A percentile compares a stretch with the other conserved stretches of the same genome.
Conservation (phyloP, 2,329 filamentous ascomycete species). For the Fusarium sp. region DNA sequence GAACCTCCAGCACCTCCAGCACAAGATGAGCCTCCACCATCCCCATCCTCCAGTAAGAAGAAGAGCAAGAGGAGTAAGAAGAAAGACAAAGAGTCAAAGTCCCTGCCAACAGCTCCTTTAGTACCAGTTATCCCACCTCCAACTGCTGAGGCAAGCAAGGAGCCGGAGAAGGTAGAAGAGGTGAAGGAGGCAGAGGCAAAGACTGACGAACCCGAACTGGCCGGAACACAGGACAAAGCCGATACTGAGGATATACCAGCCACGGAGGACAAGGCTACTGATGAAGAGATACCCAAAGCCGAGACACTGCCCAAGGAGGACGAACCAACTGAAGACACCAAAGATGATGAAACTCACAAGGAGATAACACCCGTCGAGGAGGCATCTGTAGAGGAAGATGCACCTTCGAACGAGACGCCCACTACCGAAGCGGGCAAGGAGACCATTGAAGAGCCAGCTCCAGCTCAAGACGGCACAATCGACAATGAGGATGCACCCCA, state of each 20-base stretch:
- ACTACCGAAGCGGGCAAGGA: slow-evolving; percentile 11
- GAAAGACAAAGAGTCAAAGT: slow-evolving; percentile 22
- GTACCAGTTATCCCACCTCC: slow-evolving; percentile 9
- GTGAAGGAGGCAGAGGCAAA: slow-evolving; percentile 30
- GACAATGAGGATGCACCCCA: slow-evolving; percentile 4
- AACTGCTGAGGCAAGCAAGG: slow-evolving; percentile 23
- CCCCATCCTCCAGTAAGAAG: slow-evolving; percentile 28
- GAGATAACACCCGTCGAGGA: slow-evolving; percentile 24
- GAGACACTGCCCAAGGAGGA: slow-evolving; percentile 18
- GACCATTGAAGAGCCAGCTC: slow-evolving; percentile 6
- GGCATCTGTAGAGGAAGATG: neutral
- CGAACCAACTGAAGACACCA: neutral
- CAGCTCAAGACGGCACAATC: slow-evolving; percentile 2
- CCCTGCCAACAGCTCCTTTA: slow-evolving; percentile 1
- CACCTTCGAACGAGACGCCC: slow-evolving; percentile 5
- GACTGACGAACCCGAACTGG: slow-evolving; percentile 18
- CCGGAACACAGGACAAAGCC: slow-evolving; percentile 23
- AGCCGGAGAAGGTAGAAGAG: slow-evolving; percentile 32
- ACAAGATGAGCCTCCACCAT: slow-evolving; percentile 13
- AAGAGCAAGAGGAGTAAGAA: slow-evolving; percentile 44
- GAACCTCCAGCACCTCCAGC: slow-evolving; percentile 20
- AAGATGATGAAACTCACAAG: slow-evolving; percentile 18
- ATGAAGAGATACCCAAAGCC: slow-evolving; percentile 12
- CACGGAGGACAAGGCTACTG: slow-evolving; percentile 2
- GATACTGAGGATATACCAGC: slow-evolving; percentile 16